Conservation (phyloP, 768 basidiomycete genomes). For the Termitomyces bulborhizus region DNA sequence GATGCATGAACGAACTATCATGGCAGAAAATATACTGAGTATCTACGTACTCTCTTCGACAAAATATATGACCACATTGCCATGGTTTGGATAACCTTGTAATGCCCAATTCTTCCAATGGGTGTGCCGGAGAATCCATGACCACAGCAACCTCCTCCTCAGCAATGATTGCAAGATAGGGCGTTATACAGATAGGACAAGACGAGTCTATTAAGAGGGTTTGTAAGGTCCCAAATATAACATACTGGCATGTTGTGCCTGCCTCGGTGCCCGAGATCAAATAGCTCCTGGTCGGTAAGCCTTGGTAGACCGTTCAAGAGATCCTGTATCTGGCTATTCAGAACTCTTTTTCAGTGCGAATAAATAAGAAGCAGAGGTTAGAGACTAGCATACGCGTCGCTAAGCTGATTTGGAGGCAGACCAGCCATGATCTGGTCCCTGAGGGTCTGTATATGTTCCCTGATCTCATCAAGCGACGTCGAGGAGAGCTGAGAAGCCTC, state of each 20-base stretch:
- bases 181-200: slow-evolving; percentile 72
- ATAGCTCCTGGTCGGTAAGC: slow-evolving; percentile 44
- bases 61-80: slow-evolving; percentile 71
- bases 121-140: slow-evolving; percentile 76
- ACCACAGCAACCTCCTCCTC: slow-evolving; percentile 70
- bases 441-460: slow-evolving; percentile 9
- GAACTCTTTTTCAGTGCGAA: not conserved
- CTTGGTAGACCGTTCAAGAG: slow-evolving; percentile 41
- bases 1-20: not conserved
- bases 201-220: slow-evolving; percentile 42
- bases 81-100: slow-evolving; percentile 48
- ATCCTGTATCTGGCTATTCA: slow-evolving; percentile 29
- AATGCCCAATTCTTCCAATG: slow-evolving; percentile 64
- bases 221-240: not conserved
- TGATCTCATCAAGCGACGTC: slow-evolving; percentile 6
- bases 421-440: slow-evolving; percentile 9
- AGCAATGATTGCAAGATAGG: slow-evolving; percentile 60
- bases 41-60: slow-evolving; percentile 62
- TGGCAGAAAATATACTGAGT: no score
- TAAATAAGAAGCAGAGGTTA: not conserved
- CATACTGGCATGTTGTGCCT: not conserved
- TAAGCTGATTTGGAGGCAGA: slow-evolving; percentile 12
- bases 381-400: slow-evolving; percentile 11
- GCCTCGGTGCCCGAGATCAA: slow-evolving; percentile 43
- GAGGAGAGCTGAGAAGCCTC: not conserved